phyloP scores from a whole-genome alignment of 306 rosid species.

The Neltuma alba region DNA sequence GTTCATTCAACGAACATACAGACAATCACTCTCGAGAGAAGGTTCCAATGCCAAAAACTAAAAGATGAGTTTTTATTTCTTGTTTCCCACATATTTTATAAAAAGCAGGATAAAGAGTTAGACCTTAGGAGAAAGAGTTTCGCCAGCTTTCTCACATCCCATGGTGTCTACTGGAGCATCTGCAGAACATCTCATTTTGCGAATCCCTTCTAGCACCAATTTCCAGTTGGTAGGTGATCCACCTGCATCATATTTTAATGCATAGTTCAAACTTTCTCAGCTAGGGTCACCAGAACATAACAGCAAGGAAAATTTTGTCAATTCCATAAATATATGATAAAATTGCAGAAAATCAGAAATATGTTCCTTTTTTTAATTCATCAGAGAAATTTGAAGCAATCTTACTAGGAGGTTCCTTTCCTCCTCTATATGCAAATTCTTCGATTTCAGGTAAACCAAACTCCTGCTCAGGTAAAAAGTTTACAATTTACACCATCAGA shows the following conservation, averaged over 20 bases:
- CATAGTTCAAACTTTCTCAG: slow-evolving; percentile 23
- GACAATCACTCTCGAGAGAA: slow-evolving; percentile 9
- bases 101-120: slow-evolving; percentile 7
- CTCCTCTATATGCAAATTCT: slow-evolving; percentile 56
- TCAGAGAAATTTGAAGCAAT: slow-evolving; percentile 36
- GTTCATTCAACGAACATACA: background rate
- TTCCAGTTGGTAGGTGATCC: slow-evolving; percentile 76
- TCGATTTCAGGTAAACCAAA: slow-evolving; percentile 61
- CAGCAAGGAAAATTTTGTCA: slow-evolving; percentile 14
- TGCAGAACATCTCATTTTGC: slow-evolving; percentile 66
- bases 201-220: slow-evolving; percentile 76
- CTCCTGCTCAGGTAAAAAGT: slow-evolving; percentile 43
- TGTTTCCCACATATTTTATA: slow-evolving; percentile 4
- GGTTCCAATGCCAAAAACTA: slow-evolving; percentile 1
- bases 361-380: background rate
- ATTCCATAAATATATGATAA: slow-evolving; percentile 18
- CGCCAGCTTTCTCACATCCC: slow-evolving; percentile 64
- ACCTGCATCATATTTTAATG: slow-evolving; percentile 47
- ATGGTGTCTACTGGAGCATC: slow-evolving; percentile 85
- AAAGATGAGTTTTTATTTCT: background rate
- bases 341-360: background rate
- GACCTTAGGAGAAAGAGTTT: slow-evolving; percentile 76
- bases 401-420: slow-evolving; percentile 38
- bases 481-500: background rate
- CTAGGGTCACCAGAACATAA: background rate